A percentile compares a stretch with the other conserved stretches of the same genome.
phyloP scores from a whole-genome alignment of 345 rosid species.

The Trapa bicornis region DNA sequence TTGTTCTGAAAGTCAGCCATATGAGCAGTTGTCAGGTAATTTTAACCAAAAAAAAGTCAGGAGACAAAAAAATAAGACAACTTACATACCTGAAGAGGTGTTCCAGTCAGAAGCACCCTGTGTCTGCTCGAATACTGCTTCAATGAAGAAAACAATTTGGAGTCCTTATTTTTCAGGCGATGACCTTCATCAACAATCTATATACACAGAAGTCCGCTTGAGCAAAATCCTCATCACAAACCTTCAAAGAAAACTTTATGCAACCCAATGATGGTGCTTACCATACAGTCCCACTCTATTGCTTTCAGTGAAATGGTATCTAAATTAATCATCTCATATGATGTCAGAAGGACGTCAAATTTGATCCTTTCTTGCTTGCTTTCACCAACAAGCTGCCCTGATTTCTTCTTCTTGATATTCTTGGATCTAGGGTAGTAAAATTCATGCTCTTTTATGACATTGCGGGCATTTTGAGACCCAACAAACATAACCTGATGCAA shows the following conservation, averaged over 20 bases:
- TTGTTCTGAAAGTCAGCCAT: constrained; percentile 68
- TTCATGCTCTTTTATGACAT: constrained; percentile 84
- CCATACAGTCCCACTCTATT: constrained; percentile 99
- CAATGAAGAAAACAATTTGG: constrained; percentile 81
- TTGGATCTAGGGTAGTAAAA: constrained; percentile 68
- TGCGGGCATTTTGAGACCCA: constrained; percentile 78
- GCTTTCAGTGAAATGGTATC: constrained; percentile 75
- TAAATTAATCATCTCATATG: constrained; percentile 95
- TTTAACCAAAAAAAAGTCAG: neutral
- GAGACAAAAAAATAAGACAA: neutral
- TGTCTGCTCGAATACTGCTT: constrained; percentile 83
- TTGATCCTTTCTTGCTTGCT: constrained; percentile 92
- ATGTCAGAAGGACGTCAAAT: constrained; percentile 94
- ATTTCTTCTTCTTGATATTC: constrained; percentile 83
- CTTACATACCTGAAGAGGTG: constrained; percentile 87
- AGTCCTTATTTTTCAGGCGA: constrained; percentile 96
- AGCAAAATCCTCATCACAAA: constrained; percentile 10
- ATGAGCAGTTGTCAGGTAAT: constrained; percentile 9
- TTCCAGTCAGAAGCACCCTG: constrained; percentile 94
- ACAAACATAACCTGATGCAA: constrained; percentile 79
- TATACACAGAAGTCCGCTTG: constrained; percentile 17
- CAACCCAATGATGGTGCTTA: constrained; percentile 21
- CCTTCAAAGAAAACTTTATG: constrained; percentile 9
- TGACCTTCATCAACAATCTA: constrained; percentile 99
- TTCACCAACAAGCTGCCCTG: constrained; percentile 63